Base-by-base conservation (phyloP, 1,284 basidiomycete species). In the Filobasidium uniguttulatum region DNA sequence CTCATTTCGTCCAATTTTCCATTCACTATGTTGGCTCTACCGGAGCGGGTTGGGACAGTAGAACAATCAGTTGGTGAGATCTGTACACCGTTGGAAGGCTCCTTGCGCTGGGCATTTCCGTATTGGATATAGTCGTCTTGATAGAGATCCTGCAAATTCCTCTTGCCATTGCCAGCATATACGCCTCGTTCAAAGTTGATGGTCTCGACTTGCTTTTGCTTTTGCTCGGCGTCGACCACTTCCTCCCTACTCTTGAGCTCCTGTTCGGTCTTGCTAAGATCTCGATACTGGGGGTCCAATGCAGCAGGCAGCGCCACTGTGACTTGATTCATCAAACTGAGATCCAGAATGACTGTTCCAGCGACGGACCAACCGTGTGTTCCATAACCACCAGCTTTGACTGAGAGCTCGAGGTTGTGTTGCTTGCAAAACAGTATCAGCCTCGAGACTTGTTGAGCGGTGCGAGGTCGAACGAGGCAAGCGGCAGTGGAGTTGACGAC, bases 301-400 rank as follows among this genome's bases (percentile, higher is more conserved):
- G 23, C 12, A 14, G 40, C 25, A 1, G 82, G 83, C 12, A 73
- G 62, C 57, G 80, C 82, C 55, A 83, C 80, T 40, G 78, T 77
- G 47, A 82, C 73, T 43, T 79, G 78, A 49, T 72, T 72, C 50
- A 91, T 71, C 58, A 74, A 74, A 56, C 73, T 76, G 50, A 90
- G 70, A 69, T 91, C 86, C 59, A 90, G 67, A 57, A 90, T 79
- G 49, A 90, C 72, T 60, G 89, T 82, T 35, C 86, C 87, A 29
- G 79, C 80, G 47, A 90, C 78, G 60, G 62, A 53, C 83, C 85
- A 88, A 2, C 88, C 87, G 9, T 82, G 85, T 3, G 84, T 89
- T 6, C 85, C 87, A 62, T 83, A 89, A 0, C 88, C 87, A 15
- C 87, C 87, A 0, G 85, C 82, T 64, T 85, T 87, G 59, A 88